Conservation (phyloP, 805 yeast genomes). For the Wickerhamiella spandovensis region DNA sequence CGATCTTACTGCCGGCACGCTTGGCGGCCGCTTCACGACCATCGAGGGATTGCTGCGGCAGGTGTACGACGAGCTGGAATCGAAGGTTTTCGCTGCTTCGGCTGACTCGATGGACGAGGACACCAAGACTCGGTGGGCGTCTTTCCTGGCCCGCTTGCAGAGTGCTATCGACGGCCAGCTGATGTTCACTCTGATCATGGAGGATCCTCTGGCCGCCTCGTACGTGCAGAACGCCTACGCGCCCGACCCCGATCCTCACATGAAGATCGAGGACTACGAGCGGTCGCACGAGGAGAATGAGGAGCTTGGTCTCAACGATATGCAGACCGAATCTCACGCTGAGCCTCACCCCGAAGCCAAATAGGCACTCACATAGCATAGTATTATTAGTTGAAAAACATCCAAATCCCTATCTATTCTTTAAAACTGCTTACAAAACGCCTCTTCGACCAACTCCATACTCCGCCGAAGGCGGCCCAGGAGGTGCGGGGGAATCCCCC, state of each 20-base stretch:
- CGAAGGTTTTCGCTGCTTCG: slow-evolving; percentile 70
- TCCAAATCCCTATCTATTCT: too few species aligned
- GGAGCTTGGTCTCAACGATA: slow-evolving; percentile 60
- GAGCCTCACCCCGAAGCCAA: background rate
- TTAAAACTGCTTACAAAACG: too few species aligned
- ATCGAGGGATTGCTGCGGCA: slow-evolving; percentile 85
- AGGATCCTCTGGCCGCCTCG: slow-evolving; percentile 89
- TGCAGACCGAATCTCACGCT: slow-evolving; percentile 22
- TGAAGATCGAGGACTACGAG: slow-evolving; percentile 80
- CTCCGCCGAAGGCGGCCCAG: too few species aligned
- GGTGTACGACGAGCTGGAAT: slow-evolving; percentile 77
- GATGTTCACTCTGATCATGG: slow-evolving; percentile 70
- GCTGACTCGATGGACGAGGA: slow-evolving; percentile 83
- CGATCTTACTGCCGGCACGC: slow-evolving; percentile 89
- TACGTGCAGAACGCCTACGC: slow-evolving; percentile 98
- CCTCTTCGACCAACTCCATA: too few species aligned
- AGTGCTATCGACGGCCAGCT: slow-evolving; percentile 73
- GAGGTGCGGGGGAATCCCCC: too few species aligned
- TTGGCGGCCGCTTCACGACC: slow-evolving; percentile 97
- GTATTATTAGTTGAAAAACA: too few species aligned
- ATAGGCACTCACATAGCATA: background rate
- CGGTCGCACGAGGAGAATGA: slow-evolving; percentile 86
- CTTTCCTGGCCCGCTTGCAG: slow-evolving; percentile 59
- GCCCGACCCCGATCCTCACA: slow-evolving; percentile 94
- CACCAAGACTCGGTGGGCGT: slow-evolving; percentile 69